Evolutionary conservation across 2,329 filamentous ascomycete genomes (phyloP), one percentile per base, ranked within the genome.

Genomic region (Botrytis byssoidea): DNA sequence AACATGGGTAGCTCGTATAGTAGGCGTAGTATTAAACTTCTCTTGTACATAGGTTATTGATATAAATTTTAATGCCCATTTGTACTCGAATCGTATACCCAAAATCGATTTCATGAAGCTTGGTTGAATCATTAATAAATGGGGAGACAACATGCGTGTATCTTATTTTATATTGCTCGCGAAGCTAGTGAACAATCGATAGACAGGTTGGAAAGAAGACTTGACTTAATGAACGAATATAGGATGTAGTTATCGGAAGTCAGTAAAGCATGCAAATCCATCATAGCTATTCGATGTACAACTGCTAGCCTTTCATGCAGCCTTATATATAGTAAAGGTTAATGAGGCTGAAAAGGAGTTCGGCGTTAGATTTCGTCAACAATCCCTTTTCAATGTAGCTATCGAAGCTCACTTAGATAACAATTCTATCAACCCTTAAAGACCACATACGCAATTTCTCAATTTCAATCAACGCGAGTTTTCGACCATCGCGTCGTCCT

Each of bases 401-500:
- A 70, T 70, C 48, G 20, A 70, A 46, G 35, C n/a, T 69, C 40
- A 59, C 16, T 32, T 35, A 18, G 18, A 64, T 44, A n/a, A 64
- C 64, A 72, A 64, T 61, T 74, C 18, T 44, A 46, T 42, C 32
- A n/a, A 46, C 10, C 25, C 29, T 32, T 22, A 42, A 51, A 40
- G 51, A 57, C 61, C 60, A 25, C 57, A 72, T 29, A 29, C 37
- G 46, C 74, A 70, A 57, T 32, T 61, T 57, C 35, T 61, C 40
- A 64, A 70, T 55, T 60, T 74, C 68, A 74, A 75, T 77, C 63
- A 77, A 71, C 76, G 74, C 76, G 75, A 77, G 73, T 73, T 76
- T 73, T 74, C 63, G 68, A 72, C 32, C 51, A 76, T 74, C 77
- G 77, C 77, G 77, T 79, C 76, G 72, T 60, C 67, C 48, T 72